Evolutionary conservation across 1,284 basidiomycete genomes (phyloP).

Genomic region (Microbotryum saponariae): DNA sequence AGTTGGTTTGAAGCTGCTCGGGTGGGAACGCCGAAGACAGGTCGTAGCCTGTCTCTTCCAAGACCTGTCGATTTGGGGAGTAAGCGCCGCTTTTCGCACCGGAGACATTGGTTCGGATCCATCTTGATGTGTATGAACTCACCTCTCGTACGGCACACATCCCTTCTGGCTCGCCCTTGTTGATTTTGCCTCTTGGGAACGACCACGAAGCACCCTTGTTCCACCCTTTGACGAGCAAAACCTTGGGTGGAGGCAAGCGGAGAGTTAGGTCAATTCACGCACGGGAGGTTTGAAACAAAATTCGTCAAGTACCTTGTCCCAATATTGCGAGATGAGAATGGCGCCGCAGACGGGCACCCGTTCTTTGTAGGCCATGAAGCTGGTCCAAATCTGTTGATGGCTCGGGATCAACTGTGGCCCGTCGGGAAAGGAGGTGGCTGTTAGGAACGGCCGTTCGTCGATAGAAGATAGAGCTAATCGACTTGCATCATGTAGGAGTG

Average conservation of each 20-base stretch:
- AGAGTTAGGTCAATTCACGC: neutral
- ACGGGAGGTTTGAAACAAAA: slow-evolving; percentile 18
- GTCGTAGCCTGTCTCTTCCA: slow-evolving; percentile 91
- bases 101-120: neutral
- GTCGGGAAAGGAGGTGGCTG: slow-evolving; percentile 36
- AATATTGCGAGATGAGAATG: slow-evolving; percentile 82
- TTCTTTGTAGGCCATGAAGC: slow-evolving; percentile 91
- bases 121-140: slow-evolving; percentile 31
- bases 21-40: slow-evolving; percentile 56
- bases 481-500: slow-evolving; percentile 56
- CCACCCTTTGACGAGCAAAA: slow-evolving; percentile 93
- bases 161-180: slow-evolving; percentile 75
- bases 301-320: slow-evolving; percentile 67
- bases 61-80: slow-evolving; percentile 52
- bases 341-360: slow-evolving; percentile 98
- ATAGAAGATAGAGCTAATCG: neutral
- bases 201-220: slow-evolving; percentile 94
- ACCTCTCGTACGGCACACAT: slow-evolving; percentile 87
- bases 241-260: slow-evolving; percentile 47
- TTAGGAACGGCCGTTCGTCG: no score
- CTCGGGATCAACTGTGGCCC: slow-evolving; percentile 39
- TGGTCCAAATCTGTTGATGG: slow-evolving; percentile 31
- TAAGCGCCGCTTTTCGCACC: neutral
- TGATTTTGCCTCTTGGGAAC: slow-evolving; percentile 98
- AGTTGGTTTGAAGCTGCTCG: slow-evolving; percentile 21